phyloP scores from a whole-genome alignment of 2,329 filamentous ascomycete species.

The Colletotrichum cordylinicola region DNA sequence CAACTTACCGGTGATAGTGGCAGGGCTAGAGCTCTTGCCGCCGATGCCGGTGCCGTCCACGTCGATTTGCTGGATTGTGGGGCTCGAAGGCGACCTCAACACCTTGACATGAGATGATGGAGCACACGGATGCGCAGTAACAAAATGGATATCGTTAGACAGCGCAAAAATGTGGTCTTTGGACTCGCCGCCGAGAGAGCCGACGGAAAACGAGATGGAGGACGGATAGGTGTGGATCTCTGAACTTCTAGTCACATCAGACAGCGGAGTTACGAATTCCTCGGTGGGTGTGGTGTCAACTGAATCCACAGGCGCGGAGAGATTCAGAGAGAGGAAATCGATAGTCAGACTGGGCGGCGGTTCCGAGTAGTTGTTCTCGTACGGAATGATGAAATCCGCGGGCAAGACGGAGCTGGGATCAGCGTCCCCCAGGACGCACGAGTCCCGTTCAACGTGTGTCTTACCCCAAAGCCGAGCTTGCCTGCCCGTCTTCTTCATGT shows the following conservation, averaged over 20 bases:
- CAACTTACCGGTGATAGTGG: constrained; percentile 52
- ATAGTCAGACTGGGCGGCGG: constrained; percentile 54
- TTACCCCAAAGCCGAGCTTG: constrained; percentile 69
- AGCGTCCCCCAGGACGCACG: constrained; percentile 63
- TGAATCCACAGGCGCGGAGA: constrained; percentile 50
- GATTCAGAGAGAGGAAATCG: constrained; percentile 55
- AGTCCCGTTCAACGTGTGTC: constrained; percentile 62
- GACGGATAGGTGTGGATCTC: constrained; percentile 45
- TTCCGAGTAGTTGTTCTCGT: constrained; percentile 58
- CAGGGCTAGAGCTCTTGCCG: constrained; percentile 50
- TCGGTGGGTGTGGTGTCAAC: constrained; percentile 49
- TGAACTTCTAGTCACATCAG: constrained; percentile 35
- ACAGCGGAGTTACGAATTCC: constrained; percentile 43
- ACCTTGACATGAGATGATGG: constrained; percentile 63
- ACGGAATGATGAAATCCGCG: constrained; percentile 67
- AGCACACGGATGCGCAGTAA: constrained; percentile 70
- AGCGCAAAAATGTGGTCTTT: constrained; percentile 52
- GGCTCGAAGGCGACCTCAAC: constrained; percentile 64
- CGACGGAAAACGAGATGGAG: constrained; percentile 44
- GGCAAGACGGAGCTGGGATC: constrained; percentile 60
- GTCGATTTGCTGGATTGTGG: constrained; percentile 63
- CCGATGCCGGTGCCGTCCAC: constrained; percentile 50
- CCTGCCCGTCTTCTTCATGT: constrained; percentile 54
- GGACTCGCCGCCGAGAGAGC: constrained; percentile 42
- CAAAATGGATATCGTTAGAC: constrained; percentile 66